Percentiles rank a stretch among this genome's conserved stretches.
Evolutionary conservation across 805 yeast species (phyloP).

Genomic region (Tetrapisispora taiwanensis): DNA sequence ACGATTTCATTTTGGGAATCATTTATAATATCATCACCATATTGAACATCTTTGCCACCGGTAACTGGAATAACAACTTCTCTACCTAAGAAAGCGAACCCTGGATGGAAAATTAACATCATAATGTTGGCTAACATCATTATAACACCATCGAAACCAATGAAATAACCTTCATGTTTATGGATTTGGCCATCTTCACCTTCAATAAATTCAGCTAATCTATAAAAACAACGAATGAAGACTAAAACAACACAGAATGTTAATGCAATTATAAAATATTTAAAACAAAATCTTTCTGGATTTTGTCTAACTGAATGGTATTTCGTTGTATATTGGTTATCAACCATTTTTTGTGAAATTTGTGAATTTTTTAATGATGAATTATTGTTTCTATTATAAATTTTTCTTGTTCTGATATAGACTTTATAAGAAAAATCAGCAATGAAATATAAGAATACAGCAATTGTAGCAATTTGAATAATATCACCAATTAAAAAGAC

Average conservation of each 20-base stretch:
- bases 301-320: slow-evolving; percentile 21
- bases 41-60: slow-evolving; percentile 10
- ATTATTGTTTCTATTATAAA: slow-evolving; percentile 14
- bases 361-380: slow-evolving; percentile 7
- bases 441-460: slow-evolving; percentile 45
- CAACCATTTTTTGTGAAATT: slow-evolving; percentile 14
- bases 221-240: slow-evolving; percentile 58
- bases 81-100: slow-evolving; percentile 38
- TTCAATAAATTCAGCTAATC: slow-evolving; percentile 60
- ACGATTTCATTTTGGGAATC: too few species aligned
- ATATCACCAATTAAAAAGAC: slow-evolving; percentile 72
- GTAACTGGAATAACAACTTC: slow-evolving; percentile 17
- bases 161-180: slow-evolving; percentile 46
- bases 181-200: slow-evolving; percentile 58
- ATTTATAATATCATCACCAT: too few species aligned
- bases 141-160: slow-evolving; percentile 55
- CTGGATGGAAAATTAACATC: slow-evolving; percentile 55
- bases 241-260: slow-evolving; percentile 43
- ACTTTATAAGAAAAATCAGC: slow-evolving; percentile 37
- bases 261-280: slow-evolving; percentile 36
- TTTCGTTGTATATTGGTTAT: slow-evolving; percentile 20
- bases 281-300: slow-evolving; percentile 28
- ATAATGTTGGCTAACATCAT: slow-evolving; percentile 39
- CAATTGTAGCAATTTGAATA: slow-evolving; percentile 64
- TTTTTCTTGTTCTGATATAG: slow-evolving; percentile 23